A percentile compares a stretch with the other conserved stretches of the same genome.
These are phyloP conservation scores for Verticillium tricorpus DNA, from an alignment of 2,329 filamentous ascomycete genomes.

Conservation along the genomic window DNA sequence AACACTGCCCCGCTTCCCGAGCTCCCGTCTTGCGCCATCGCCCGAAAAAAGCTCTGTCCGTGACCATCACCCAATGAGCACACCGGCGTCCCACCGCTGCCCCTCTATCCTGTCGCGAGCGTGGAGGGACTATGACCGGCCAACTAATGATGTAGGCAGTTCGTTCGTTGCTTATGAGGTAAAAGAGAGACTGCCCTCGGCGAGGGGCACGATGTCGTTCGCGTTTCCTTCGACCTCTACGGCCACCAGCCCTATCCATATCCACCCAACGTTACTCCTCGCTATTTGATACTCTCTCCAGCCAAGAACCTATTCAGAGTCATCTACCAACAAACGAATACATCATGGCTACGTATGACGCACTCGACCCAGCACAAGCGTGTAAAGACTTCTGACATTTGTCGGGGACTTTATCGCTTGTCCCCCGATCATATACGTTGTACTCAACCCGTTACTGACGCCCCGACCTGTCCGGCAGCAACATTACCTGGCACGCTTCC, in stretches of 20 bases:
- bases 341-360: conserved; percentile 2
- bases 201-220: neutral
- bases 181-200: neutral
- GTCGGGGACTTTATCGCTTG: neutral
- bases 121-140: neutral
- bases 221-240: neutral
- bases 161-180: neutral
- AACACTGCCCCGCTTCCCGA: neutral
- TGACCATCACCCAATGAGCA: neutral
- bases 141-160: neutral
- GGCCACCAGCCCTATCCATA: neutral
- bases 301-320: neutral
- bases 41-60: neutral
- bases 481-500: conserved; percentile 86
- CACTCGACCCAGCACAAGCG: neutral
- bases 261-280: neutral
- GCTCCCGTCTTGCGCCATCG: conserved; percentile 1
- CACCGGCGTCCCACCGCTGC: neutral
- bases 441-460: neutral
- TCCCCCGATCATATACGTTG: neutral
- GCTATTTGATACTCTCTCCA: neutral
- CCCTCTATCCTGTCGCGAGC: neutral
- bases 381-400: neutral
- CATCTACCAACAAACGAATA: neutral
- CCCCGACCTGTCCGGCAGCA: conserved; percentile 45